Evolutionary conservation across 257 asterid species (phyloP), one percentile per base, ranked within the genome.

Genomic region (Eucommia ulmoides): DNA sequence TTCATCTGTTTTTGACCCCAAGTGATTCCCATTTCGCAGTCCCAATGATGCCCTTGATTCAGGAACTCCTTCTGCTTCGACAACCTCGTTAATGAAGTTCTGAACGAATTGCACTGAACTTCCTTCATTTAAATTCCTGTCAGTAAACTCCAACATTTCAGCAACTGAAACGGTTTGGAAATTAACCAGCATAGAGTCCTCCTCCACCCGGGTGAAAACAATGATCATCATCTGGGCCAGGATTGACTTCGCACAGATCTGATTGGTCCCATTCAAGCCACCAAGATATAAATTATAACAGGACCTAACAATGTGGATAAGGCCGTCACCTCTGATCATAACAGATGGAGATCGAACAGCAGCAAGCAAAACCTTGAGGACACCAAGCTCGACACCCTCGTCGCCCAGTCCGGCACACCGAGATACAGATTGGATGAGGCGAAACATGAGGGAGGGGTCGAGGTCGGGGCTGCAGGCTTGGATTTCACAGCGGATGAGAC

Each of bases 181-280:
- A 49, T 75, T 62, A 35, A 73, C 81, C 14, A 53, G 53, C 80
- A 69, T 63, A 57, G 86, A 74, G 57, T 83, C 74, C 59, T 77
- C 80, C 74, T 85, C 94, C 8, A 67, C 91, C 61, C 98, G 72
- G 59, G 93, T 64, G 83, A 86, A 91, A 52, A 86, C 71, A 65
- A 86, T 73, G 63, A 91, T 53, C 94, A 86, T 83, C 93, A 86
- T 91, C 75, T 91, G 98, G 9, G 96, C 93, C 49, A 91, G 91
- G 56, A 86, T 91, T 20, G 94, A 67, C 79, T 91, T 91, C 2
- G 98, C 98, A 67, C 98, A 91, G 76, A 91, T 86, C 84, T 91
- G 98, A 74, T 86, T 86, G 75, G 98, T 91, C 29, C 98, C 98
- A 54, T 66, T 91, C 62, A 67, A 78, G 50, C 98, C 94, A 19